Percentiles rank a stretch among this genome's conserved stretches.
Evolutionary conservation across 495 filamentous ascomycete genomes (phyloP).

Genomic region (Xylaria venustula): DNA sequence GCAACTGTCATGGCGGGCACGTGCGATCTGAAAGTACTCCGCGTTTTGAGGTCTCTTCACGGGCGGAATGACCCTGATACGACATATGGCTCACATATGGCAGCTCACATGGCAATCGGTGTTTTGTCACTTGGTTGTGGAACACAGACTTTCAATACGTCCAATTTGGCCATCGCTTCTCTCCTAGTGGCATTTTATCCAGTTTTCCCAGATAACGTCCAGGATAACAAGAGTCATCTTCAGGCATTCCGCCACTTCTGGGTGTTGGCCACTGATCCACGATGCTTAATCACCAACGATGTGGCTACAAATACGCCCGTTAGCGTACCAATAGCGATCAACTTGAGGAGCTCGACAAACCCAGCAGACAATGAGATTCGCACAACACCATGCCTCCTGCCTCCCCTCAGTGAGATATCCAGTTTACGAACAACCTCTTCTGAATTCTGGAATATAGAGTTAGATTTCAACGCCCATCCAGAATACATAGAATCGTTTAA

Average conservation of each 20-base stretch:
- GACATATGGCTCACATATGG: conserved; percentile 90
- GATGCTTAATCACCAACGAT: conserved; percentile 84
- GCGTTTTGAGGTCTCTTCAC: conserved; percentile 83
- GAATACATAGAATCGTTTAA: conserved; percentile 68
- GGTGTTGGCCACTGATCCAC: conserved; percentile 87
- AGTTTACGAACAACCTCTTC: conserved; percentile 64
- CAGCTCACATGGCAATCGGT: conserved; percentile 87
- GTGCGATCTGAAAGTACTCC: conserved; percentile 84
- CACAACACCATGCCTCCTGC: conserved; percentile 77
- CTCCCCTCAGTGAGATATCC: conserved; percentile 68
- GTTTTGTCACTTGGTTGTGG: conserved; percentile 89
- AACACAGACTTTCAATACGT: conserved; percentile 87
- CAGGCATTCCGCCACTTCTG: conserved; percentile 98
- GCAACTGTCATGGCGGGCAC: conserved; percentile 93
- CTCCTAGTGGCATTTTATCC: conserved; percentile 93
- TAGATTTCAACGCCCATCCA: conserved; percentile 72
- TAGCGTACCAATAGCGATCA: conserved; percentile 62
- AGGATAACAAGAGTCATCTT: conserved; percentile 90
- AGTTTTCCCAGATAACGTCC: conserved; percentile 79
- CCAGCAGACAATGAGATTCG: conserved; percentile 39
- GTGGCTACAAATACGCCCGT: conserved; percentile 77
- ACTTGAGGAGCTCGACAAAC: conserved; percentile 40
- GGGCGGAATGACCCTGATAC: conserved; percentile 82
- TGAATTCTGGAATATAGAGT: conserved; percentile 80
- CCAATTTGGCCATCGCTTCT: conserved; percentile 78